phyloP scores from a whole-genome alignment of 108 stramenopile species.

The Nitzschia palea region DNA sequence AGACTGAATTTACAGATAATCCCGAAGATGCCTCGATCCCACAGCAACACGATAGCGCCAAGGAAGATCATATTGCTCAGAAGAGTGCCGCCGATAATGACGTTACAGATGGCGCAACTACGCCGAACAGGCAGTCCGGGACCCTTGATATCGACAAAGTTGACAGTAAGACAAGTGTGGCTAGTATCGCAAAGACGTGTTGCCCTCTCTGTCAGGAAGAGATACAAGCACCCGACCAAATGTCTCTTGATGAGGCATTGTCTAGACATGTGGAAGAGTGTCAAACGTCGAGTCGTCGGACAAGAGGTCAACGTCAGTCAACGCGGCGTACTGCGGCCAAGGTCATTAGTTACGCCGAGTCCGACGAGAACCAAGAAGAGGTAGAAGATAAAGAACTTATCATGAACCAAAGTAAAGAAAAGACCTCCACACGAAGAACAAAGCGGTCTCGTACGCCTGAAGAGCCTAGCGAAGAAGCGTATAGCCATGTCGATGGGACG shows the following conservation, averaged over 20 bases:
- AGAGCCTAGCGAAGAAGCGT: too few relatives aligned
- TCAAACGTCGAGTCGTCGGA: constrained; percentile 32
- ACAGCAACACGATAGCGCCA: too few relatives aligned
- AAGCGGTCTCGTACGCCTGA: too few relatives aligned
- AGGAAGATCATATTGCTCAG: too few relatives aligned
- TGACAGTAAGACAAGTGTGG: too few relatives aligned
- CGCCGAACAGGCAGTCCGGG: too few relatives aligned
- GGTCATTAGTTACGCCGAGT: neutral
- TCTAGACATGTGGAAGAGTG: constrained; percentile 40
- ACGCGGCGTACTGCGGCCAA: neutral
- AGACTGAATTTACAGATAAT: too few relatives aligned
- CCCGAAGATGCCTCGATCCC: too few relatives aligned
- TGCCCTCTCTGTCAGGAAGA: constrained; percentile 36
- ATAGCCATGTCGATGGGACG: constrained; percentile 14
- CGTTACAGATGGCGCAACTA: too few relatives aligned
- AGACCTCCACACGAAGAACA: constrained; percentile 23
- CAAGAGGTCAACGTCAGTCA: neutral
- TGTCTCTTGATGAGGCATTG: constrained; percentile 33
- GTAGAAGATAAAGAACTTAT: constrained; percentile 5
- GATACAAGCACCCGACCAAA: constrained; percentile 25
- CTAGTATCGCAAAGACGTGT: neutral
- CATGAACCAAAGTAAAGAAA: too few relatives aligned
- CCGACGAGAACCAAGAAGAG: constrained; percentile 12
- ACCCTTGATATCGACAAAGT: too few relatives aligned
- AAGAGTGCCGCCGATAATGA: too few relatives aligned